Percentiles rank a stretch among this genome's conserved stretches.
These are phyloP conservation scores for Macrophomina phaseolina DNA, from an alignment of 2,329 filamentous ascomycete species.

Conservation along the genomic window DNA sequence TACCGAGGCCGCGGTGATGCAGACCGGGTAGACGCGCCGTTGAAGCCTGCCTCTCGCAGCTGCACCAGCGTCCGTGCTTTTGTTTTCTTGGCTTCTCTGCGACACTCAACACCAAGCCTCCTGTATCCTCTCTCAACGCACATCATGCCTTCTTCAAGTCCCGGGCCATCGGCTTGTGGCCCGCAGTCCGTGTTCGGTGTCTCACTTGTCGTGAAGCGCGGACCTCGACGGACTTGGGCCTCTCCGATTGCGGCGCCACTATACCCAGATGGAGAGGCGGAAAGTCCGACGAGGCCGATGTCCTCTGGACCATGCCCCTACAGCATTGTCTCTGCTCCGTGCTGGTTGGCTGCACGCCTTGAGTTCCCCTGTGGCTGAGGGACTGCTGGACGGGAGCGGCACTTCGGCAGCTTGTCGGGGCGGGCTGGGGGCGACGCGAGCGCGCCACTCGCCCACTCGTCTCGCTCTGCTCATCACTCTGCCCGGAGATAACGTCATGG, in stretches of 20 bases:
- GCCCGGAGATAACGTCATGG: slow-evolving; percentile 16
- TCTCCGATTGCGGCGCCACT: not conserved
- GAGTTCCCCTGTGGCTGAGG: not conserved
- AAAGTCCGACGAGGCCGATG: not conserved
- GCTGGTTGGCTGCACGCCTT: not conserved
- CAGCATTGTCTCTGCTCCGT: not conserved
- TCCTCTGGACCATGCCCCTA: not conserved
- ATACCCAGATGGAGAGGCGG: not conserved
- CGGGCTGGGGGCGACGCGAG: no score
- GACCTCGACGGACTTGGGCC: not conserved
- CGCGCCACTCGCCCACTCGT: not conserved
- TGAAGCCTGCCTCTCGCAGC: not conserved
- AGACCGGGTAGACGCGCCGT: not conserved
- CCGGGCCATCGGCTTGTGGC: not conserved
- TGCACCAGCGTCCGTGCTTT: not conserved
- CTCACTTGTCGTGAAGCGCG: not conserved
- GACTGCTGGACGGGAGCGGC: no score
- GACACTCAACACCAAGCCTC: not conserved
- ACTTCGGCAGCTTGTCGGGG: no score
- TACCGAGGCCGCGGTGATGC: not conserved
- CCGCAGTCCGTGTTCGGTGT: not conserved
- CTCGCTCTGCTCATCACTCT: not conserved
- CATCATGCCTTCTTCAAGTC: not conserved
- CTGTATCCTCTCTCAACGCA: not conserved
- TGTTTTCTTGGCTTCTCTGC: not conserved